Base-by-base conservation (phyloP, 2,329 filamentous ascomycete species). In the Tolypocladium sp. region DNA sequence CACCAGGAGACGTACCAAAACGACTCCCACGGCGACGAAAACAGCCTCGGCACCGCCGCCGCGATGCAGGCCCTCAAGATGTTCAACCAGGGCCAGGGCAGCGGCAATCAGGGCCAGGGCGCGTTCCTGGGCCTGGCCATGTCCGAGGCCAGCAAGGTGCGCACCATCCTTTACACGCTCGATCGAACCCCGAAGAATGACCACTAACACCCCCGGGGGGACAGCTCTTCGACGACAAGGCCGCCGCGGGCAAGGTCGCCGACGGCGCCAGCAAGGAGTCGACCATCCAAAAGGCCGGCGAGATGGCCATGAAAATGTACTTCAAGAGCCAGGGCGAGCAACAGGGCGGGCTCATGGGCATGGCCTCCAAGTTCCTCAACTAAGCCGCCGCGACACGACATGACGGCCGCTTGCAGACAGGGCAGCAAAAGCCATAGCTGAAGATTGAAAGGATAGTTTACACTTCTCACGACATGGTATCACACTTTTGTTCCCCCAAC, bases 251-350 rank as follows among this genome's bases (percentile, higher is more conserved):
- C 65, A 79, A 82, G 65, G 76, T 84, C 25, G 70, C 76, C 3
- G 73, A 79, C 30, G 80, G 81, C 33, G 83, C 88, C 6, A 89
- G 84, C 74, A 96, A 96, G 82, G 85, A 96, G 74, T 86, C 85
- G 55, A 91, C 86, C 56, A 78, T 97, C 54, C 85, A 89, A 70
- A 79, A 86, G 72, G 92, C 92, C 3, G 92, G 86, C 2, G 87
- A 96, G 80, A 88, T 90, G 82, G 92, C 92, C 3, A 74, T 96
- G 67, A 92, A 96, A 82, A 89, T 96, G 84, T 96, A 92, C 74
- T 77, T 95, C 78, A 92, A 96, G 83, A 85, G 82, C 66, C 82
- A 91, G 71, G 82, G 81, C 25, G 73, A 79, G 63, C 60, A 67
- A 62, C 62, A 68, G 58, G 78, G 73, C 30, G 71, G 79, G 7